Conservation (phyloP, 768 basidiomycete species). For the Mrakia frigida region DNA sequence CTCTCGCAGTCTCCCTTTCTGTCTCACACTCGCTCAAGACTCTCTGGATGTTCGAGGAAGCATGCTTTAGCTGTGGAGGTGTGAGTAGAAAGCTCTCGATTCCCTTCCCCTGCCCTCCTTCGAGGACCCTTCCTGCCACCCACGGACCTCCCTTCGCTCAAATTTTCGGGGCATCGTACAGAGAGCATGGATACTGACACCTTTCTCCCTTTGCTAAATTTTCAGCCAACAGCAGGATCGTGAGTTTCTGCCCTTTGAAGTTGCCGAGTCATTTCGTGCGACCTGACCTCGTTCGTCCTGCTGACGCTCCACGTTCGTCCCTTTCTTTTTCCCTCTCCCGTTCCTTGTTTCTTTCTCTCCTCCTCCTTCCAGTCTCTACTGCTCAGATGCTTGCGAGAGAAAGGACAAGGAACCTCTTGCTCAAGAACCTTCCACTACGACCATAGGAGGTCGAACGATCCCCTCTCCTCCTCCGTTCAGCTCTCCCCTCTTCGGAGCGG, state of each 20-base stretch:
- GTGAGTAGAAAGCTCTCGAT: background rate
- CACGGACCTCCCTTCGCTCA: background rate
- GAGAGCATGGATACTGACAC: background rate
- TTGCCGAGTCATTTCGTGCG: background rate
- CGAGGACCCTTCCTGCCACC: background rate
- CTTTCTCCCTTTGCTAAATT: background rate
- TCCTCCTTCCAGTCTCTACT: conserved; percentile 16
- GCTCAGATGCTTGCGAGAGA: conserved; percentile 22
- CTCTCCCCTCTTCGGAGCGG: conserved; percentile 26
- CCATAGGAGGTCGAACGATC: background rate
- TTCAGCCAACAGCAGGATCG: conserved; percentile 25
- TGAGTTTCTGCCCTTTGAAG: conserved; percentile 1
- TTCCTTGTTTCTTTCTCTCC: background rate
- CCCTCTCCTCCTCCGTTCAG: conserved; percentile 15
- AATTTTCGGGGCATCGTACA: background rate
- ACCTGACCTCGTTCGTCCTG: conserved; percentile 6
- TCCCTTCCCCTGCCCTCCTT: background rate
- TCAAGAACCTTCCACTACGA: conserved; percentile 9
- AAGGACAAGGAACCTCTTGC: conserved; percentile 25
- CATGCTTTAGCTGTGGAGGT: conserved; percentile 1
- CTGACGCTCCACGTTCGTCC: conserved; percentile 21
- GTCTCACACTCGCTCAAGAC: background rate
- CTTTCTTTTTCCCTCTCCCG: background rate
- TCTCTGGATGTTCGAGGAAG: conserved; percentile 15
- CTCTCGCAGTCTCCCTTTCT: background rate